Conservation (phyloP, 371 early-diverging fungal genomes). For the Rhizopus delemar region DNA sequence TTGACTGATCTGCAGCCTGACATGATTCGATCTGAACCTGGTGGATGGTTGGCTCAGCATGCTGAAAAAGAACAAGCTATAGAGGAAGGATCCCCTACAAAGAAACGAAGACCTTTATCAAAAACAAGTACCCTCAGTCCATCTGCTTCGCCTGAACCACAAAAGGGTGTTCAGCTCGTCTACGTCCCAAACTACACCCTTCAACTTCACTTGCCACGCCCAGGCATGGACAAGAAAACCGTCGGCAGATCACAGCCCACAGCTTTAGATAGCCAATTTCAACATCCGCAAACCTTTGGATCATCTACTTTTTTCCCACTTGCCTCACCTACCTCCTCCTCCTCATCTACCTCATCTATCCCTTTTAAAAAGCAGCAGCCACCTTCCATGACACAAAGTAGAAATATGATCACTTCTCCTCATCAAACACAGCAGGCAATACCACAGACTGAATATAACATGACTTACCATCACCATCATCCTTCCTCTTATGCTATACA, state of each 20-base stretch:
- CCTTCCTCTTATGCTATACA: background rate
- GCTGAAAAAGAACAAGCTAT: constrained; percentile 25
- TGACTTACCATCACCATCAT: constrained; percentile 10
- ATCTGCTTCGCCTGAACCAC: constrained; percentile 15
- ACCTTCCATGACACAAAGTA: constrained; percentile 1
- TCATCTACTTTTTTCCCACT: constrained; percentile 30
- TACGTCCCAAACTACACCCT: constrained; percentile 40
- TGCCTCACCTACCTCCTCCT: constrained; percentile 44
- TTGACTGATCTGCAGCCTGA: constrained; percentile 26
- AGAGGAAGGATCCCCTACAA: constrained; percentile 27
- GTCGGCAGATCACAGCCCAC: background rate
- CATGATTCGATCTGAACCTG: constrained; percentile 25
- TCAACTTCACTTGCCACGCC: constrained; percentile 16
- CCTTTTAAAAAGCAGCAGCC: constrained; percentile 29
- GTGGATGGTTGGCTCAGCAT: constrained; percentile 33
- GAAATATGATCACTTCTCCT: constrained; percentile 17
- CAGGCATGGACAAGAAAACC: background rate
- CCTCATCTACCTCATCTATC: constrained; percentile 34
- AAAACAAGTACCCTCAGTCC: constrained; percentile 6
- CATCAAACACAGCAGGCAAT: constrained; percentile 16
- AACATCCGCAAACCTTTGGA: constrained; percentile 17
- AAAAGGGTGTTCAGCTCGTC: constrained; percentile 44
- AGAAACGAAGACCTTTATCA: constrained; percentile 31
- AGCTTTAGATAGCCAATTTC: background rate
- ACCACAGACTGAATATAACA: constrained; percentile 23